Base-by-base conservation (phyloP, 331 rosid species). In the Malus hybrid region DNA sequence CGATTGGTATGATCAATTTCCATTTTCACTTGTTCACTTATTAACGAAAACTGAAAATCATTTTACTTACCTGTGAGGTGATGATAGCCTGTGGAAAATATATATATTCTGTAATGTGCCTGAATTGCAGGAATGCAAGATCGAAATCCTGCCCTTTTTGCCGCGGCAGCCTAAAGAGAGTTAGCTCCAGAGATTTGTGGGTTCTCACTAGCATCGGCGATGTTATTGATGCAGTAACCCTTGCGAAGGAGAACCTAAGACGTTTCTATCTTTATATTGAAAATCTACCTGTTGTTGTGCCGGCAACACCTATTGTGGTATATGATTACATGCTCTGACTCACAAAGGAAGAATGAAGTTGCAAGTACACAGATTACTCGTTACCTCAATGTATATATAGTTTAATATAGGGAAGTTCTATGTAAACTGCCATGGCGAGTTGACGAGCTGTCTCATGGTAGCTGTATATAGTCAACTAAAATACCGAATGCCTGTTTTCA, bases 81-180 rank as follows among this genome's bases (percentile, higher is more conserved):
- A 18, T 54, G 59, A 19, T 65, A 14, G 1, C 13, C 44, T 6
- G 71, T 24, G 48, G 39, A 29, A 56, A 72, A 39, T 22, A 39
- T 76, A 39, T 76, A 10, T 22, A 44, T 56, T 32, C 36, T 29
- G 10, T 27, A 56, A 71, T 67, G 33, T 71, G 4, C 31, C 52
- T 76, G 72, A 73, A 8, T 64, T 76, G 34, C 88, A 91, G 97
- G 96, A 83, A 85, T 54, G 59, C 76, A 6, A 82, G 97, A 70
- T 88, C 97, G 20, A 87, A 88, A 60, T 91, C 97, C 55, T 91
- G 97, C 76, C 96, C 97, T 15, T 91, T 91, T 71, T 91, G 93
- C 76, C 87, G 97, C 1, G 83, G 87, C 55, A 85, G 85, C 83
- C 80, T 91, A 19, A 85, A 80, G 73, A 79, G 80, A 78, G 79